Conservation (phyloP, 768 basidiomycete species). For the Podaxis sp. region DNA sequence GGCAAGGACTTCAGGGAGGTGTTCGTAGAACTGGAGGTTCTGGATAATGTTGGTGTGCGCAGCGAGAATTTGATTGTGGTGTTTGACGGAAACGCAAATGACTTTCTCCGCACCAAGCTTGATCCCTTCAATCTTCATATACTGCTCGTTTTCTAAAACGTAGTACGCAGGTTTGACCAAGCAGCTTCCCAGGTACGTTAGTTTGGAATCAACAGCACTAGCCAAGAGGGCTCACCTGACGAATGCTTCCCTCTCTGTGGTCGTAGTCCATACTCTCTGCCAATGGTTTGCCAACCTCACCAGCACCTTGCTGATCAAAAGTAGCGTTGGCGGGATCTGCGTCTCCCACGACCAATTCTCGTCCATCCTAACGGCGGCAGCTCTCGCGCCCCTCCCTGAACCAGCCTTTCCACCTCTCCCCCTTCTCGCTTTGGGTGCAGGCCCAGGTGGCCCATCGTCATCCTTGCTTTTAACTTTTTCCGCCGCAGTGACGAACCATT, state of each 20-base stretch:
- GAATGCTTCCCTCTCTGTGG: conserved; percentile 81
- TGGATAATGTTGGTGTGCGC: conserved; percentile 92
- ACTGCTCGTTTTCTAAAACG: conserved; percentile 78
- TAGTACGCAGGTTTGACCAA: conserved; percentile 86
- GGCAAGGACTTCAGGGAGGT: conserved; percentile 91
- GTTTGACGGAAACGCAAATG: conserved; percentile 88
- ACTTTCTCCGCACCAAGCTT: conserved; percentile 78
- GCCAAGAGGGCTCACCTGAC: conserved; percentile 55
- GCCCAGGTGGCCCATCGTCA: conserved; percentile 40
- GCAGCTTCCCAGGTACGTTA: conserved; percentile 46
- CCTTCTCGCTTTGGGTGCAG: conserved; percentile 45
- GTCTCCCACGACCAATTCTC: conserved; percentile 74
- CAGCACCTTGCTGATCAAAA: conserved; percentile 69
- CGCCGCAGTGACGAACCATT: conserved; percentile 82
- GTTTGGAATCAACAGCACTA: neutral
- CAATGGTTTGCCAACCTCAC: conserved; percentile 39
- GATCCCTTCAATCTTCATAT: conserved; percentile 79
- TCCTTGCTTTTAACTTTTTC: conserved; percentile 67
- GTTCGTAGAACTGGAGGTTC: conserved; percentile 89
- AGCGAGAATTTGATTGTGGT: conserved; percentile 77
- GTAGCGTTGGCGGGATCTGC: conserved; percentile 68
- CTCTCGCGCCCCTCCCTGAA: conserved; percentile 25
- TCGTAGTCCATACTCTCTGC: conserved; percentile 87
- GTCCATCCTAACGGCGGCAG: conserved; percentile 38
- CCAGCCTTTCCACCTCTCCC: conserved; percentile 59